Base-by-base conservation (phyloP, 495 filamentous ascomycete species). In the Neurospora sublineolata region DNA sequence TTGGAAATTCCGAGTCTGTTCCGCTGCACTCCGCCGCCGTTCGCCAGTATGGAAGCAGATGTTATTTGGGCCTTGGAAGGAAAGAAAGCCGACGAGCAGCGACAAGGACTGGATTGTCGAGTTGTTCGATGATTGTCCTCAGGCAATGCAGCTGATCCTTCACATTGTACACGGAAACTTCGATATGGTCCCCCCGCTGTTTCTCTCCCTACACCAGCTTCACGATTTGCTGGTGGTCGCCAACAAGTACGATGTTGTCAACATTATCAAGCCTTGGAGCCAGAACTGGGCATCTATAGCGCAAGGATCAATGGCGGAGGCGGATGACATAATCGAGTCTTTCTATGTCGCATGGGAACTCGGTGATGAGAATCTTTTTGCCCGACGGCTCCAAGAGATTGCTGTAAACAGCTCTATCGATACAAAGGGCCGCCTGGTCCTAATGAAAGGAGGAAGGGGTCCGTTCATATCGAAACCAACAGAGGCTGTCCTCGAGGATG, bases 41-140 rank as follows among this genome's bases (percentile, higher is more conserved):
- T 79, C 79, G 7, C 71, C 70, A 10, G 75, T 79, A 18, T 80
- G 76, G 75, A 75, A 77, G 58, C 69, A 40, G 70, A 72, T 79
- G 75, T 69, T 80, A 3, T 77, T 76, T n/a, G 76, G 78, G 2
- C 68, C 39, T 0, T 80, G 79, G 60, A 42, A 46, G 12, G 78
- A 80, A 67, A 46, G 71, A 52, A 77, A 78, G 68, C 76, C 73
- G 8, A 18, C 67, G 2, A 69, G 71, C n/a, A 67, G 67, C n/a
- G 41, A 10, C 9, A 9, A 44, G 41, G 73, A 76, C 5, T 79
- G 76, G 76, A 58, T 78, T 16, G 73, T 77, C 1, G 70, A 73
- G 6, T 72, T 81, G 1, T 76, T 75, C 3, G 78, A 81, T 2
- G 78, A 81, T 20, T 44, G 0, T 44, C 41, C 18, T 44, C 41